phyloP scores from a whole-genome alignment of 257 asterid species.

The Solanum neorickii region DNA sequence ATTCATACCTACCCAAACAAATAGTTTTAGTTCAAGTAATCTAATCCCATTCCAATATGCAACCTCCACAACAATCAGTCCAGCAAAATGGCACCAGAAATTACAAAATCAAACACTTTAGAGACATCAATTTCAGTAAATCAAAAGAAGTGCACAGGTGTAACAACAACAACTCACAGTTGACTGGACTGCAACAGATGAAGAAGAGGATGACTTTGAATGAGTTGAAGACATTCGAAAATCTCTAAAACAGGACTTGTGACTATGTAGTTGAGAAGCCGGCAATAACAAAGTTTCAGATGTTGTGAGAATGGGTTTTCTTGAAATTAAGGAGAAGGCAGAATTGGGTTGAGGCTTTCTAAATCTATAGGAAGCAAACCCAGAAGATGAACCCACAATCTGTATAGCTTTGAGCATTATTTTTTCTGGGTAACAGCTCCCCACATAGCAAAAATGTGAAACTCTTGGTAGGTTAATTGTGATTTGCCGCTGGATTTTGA shows the following conservation, averaged over 20 bases:
- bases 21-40: not conserved
- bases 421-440: not conserved
- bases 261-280: constrained; percentile 7
- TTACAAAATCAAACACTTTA: not conserved
- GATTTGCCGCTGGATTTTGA: not conserved
- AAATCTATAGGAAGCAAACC: constrained; percentile 36
- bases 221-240: constrained; percentile 42
- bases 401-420: constrained; percentile 80
- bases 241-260: constrained; percentile 22
- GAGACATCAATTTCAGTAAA: not conserved
- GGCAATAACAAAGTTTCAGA: not conserved
- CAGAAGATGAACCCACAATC: constrained; percentile 70
- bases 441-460: not conserved
- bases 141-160: not conserved
- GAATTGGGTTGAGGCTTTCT: constrained; percentile 36
- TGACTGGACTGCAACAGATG: constrained; percentile 39
- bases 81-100: not conserved
- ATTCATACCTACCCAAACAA: not conserved
- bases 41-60: not conserved
- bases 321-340: constrained; percentile 29
- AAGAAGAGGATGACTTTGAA: constrained; percentile 34
- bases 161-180: constrained; percentile 30
- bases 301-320: constrained; percentile 32
- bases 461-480: not conserved
- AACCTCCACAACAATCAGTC: not conserved